Base-by-base conservation (phyloP, 768 basidiomycete genomes). In the Boletus bicolor region DNA sequence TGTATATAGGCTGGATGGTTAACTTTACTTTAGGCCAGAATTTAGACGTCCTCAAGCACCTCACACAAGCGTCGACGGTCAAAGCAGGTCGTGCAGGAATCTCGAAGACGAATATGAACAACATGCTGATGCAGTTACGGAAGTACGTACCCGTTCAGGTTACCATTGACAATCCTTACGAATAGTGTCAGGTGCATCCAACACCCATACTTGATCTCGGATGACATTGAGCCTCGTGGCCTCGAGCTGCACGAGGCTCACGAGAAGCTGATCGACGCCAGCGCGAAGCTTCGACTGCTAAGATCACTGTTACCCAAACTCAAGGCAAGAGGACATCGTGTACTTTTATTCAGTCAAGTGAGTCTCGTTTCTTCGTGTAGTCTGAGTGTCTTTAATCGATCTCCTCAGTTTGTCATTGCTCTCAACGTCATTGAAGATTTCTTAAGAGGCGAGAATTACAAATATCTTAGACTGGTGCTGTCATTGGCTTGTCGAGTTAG, bases 311-410 rank as follows among this genome's bases (percentile, higher is more conserved):
- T 98, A 30, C 91, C 92, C 1, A 93, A 91, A 69, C 78, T 98
- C 41, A 89, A 87, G 62, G 82, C 84, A 49, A 84, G 86, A 44
- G 91, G 92, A 0, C 94, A 97, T 74, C 86, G 95, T 26, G 84
- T 98, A 32, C 77, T 98, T 26, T 72, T 98, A 4, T 98, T 98
- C 72, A 94, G 91, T 68, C 94, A 96, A 76, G 94, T 91, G 59
- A 49, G 76, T 67, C 26, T 45, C 12, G 10, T 42, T 48, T 44
- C 28, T 45, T 49, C 21, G n/a, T 49, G 44, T 28, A 30, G 1
- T 24, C 21, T 32, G 35, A 48, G 14, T 55, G n/a, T 38, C 50
- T 36, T 41, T 45, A 35, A 58, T 28, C 19, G 28, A 49, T 51
- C 5, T 28, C n/a, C 4, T 24, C 57, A 96, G 93, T 96, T 96